Conservation (phyloP, 306 rosid species). For the Dalbergia cultrata region DNA sequence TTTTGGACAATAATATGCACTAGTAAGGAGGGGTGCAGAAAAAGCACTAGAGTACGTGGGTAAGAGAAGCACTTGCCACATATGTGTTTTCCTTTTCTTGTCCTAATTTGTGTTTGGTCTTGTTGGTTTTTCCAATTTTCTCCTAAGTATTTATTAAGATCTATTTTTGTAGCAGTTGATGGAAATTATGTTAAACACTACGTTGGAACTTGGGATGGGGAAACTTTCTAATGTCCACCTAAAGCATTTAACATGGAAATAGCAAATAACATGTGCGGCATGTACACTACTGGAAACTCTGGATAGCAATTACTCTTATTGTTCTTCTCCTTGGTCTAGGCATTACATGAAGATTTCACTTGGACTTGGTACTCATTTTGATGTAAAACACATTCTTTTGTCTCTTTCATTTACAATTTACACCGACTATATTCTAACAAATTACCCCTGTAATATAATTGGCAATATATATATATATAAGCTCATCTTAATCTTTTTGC, state of each 20-base stretch:
- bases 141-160: background rate
- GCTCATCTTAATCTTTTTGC: conserved; percentile 5
- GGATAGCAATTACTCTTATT: conserved; percentile 4
- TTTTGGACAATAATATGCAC: background rate
- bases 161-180: background rate
- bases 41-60: background rate
- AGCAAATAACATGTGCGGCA: conserved; percentile 24
- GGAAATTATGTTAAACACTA: background rate
- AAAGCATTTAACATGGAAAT: background rate
- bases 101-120: conserved; percentile 31
- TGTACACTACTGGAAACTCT: background rate
- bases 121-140: background rate
- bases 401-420: background rate
- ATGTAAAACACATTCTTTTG: background rate
- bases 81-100: conserved; percentile 26
- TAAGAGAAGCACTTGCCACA: conserved; percentile 30
- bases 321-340: background rate
- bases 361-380: background rate
- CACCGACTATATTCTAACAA: background rate
- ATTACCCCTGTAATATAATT: background rate
- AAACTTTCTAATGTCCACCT: background rate
- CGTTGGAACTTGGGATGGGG: background rate
- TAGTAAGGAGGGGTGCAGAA: background rate
- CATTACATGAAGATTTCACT: conserved; percentile 9
- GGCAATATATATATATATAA: background rate